Evolutionary conservation across 768 basidiomycete genomes (phyloP), one percentile per base, ranked within the genome.

Genomic region (Ephemerocybe angulata): DNA sequence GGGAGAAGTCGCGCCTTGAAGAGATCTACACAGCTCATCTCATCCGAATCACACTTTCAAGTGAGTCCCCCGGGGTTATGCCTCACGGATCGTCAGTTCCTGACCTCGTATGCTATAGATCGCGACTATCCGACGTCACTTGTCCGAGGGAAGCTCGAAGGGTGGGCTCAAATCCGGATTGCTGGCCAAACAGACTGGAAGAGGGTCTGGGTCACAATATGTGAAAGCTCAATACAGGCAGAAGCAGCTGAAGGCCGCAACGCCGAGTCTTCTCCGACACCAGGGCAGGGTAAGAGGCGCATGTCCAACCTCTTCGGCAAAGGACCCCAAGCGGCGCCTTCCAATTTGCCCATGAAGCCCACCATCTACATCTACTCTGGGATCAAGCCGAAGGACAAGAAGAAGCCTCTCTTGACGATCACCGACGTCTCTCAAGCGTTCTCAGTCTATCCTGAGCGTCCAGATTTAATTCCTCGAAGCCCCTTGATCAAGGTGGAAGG

Each of bases 151-250:
- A 80, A 81, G 55, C 81, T 93, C 76, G 95, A 98, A 67, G 96
- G 95, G 1, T 94, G 90, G 90, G 88, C 93, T 17, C 83, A 87
- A 61, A 80, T 93, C 43, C 86, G 96, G 42, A 77, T 98, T 35
- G 88, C 94, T n/a, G 95, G 96, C n/a, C 93, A 94, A 62, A 94
- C 91, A 0, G 93, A 97, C 61, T 98, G 96, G 96, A 93, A 93
- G 67, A 81, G 84, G 38, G 78, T 94, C 42, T 98, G 92, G 90
- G 83, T 91, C 76, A 81, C 87, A 5, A 73, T 97, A 4, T 76
- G 74, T 56, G 79, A 80, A 46, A 81, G 77, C 4, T 63, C 68
- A n/a, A 70, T n/a, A n/a, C n/a, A n/a, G n/a, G n/a, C n/a, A n/a
- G n/a, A n/a, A n/a, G n/a, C n/a, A n/a, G n/a, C n/a, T n/a, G n/a